Evolutionary conservation across 2,329 filamentous ascomycete species (phyloP).

Genomic region (Penicillium sp.): DNA sequence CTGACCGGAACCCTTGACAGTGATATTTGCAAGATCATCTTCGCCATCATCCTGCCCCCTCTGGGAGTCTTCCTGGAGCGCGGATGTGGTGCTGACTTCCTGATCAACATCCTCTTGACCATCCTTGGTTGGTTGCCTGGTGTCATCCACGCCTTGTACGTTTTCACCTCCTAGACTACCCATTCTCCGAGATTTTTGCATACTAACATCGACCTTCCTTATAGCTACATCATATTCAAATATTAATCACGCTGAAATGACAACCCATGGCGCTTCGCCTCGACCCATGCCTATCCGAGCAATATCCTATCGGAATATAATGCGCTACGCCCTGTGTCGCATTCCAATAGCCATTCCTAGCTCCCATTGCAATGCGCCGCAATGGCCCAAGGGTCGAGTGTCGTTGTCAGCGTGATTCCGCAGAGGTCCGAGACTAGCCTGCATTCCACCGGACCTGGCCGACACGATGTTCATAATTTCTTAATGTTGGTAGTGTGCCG

Average conservation of each 20-base stretch:
- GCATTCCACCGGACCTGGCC: conserved; percentile 22
- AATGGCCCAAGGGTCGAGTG: conserved; percentile 1
- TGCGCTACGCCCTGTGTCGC: not conserved
- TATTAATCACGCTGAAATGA: conserved; percentile 57
- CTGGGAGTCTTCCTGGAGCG: conserved; percentile 93
- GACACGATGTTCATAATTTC: conserved; percentile 21
- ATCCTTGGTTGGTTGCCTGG: conserved; percentile 74
- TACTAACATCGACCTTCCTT: not conserved
- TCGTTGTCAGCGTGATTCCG: conserved; percentile 28
- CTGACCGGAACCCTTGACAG: conserved; percentile 39
- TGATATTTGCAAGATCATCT: conserved; percentile 78
- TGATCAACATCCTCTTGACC: conserved; percentile 91
- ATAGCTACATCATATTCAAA: conserved; percentile 81
- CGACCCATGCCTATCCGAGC: not conserved
- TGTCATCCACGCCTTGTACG: conserved; percentile 87
- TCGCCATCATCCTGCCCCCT: conserved; percentile 86
- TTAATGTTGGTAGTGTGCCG: conserved; percentile 13
- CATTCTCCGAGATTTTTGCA: not conserved
- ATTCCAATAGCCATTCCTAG: not conserved
- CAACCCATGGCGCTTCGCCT: not conserved
- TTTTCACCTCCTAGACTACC: conserved; percentile 22
- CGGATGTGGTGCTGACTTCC: conserved; percentile 79
- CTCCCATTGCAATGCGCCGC: conserved; percentile 2
- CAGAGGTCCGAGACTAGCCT: conserved; percentile 29
- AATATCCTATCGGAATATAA: not conserved